A percentile compares a stretch with the other conserved stretches of the same genome.
These are phyloP conservation scores for Begonia loranthoides DNA, from an alignment of 306 rosid genomes.

Conservation along the genomic window DNA sequence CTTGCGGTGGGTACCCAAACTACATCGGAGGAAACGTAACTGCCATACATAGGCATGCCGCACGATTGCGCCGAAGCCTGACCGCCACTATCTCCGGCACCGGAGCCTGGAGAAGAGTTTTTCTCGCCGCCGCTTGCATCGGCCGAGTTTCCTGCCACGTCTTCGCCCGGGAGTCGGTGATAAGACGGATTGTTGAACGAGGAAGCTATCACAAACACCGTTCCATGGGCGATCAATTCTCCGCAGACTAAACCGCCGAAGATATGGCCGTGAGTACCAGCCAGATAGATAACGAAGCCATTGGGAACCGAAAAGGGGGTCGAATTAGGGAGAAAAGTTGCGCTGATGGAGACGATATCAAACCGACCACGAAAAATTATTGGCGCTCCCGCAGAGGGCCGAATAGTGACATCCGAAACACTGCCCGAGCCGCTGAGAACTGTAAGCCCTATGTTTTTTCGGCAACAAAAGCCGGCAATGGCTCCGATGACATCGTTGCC, in stretches of 20 bases:
- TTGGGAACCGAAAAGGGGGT: conserved; percentile 21
- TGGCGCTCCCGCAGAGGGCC: conserved; percentile 60
- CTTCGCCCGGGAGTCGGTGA: conserved; percentile 56
- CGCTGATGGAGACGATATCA: conserved; percentile 64
- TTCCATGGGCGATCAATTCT: conserved; percentile 43
- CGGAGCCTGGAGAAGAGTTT: conserved; percentile 5
- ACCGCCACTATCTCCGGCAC: conserved; percentile 1
- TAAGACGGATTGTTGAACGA: conserved; percentile 68
- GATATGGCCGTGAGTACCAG: conserved; percentile 93
- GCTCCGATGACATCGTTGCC: conserved; percentile 76
- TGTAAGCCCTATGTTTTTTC: conserved; percentile 57
- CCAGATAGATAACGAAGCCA: conserved; percentile 68
- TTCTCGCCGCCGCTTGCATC: conserved; percentile 33
- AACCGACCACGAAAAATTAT: conserved; percentile 90
- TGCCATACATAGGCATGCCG: conserved; percentile 41
- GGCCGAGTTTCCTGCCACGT: conserved; percentile 21
- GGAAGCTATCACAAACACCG: conserved; percentile 57
- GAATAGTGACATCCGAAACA: conserved; percentile 68
- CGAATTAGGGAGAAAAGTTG: conserved; percentile 47
- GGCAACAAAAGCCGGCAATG: conserved; percentile 48
- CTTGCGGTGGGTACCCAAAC: conserved; percentile 81
- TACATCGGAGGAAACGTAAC: conserved; percentile 56
- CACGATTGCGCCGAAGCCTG: conserved; percentile 11
- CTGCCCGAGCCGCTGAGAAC: conserved; percentile 63
- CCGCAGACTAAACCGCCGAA: conserved; percentile 79